A percentile compares a stretch with the other conserved stretches of the same genome.
Evolutionary conservation across 2,329 filamentous ascomycete species (phyloP).

Genomic region (Aureobasidium subglaciale): DNA sequence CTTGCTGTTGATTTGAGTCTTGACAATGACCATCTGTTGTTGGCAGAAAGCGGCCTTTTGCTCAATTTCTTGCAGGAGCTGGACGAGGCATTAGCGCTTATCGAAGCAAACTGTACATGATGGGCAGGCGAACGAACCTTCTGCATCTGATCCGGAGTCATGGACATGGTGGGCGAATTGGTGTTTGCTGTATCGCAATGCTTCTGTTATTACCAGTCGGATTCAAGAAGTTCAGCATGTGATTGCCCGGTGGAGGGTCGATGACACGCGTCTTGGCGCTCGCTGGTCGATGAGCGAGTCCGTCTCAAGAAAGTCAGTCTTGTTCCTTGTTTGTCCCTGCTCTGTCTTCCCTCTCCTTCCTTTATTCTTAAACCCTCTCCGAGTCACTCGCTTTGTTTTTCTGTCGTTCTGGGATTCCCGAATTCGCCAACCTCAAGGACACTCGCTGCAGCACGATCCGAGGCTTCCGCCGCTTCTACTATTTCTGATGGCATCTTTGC

Average conservation of each 20-base stretch:
- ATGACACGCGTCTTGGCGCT: slow-evolving; percentile 10
- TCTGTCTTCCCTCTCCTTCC: background rate
- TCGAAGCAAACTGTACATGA: background rate
- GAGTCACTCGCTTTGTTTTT: background rate
- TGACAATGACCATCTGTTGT: slow-evolving; percentile 83
- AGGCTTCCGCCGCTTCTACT: background rate
- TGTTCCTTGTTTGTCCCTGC: background rate
- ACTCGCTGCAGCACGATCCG: background rate
- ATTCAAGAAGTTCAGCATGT: slow-evolving; percentile 1
- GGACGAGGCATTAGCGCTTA: slow-evolving; percentile 15
- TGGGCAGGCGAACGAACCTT: slow-evolving; percentile 55
- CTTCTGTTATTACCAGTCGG: background rate
- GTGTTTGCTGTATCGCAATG: background rate
- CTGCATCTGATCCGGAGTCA: slow-evolving; percentile 91
- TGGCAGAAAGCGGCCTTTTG: slow-evolving; percentile 79
- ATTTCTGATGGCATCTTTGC: slow-evolving; percentile 28
- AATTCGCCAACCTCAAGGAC: background rate
- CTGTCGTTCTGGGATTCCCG: background rate
- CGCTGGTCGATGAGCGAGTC: background rate
- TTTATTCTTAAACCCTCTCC: background rate
- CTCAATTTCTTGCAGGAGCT: slow-evolving; percentile 93
- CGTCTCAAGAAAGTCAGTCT: background rate
- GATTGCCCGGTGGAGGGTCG: background rate
- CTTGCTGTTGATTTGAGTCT: slow-evolving; percentile 75
- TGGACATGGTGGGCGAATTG: slow-evolving; percentile 32